A percentile compares a stretch with the other conserved stretches of the same genome.
phyloP scores from a whole-genome alignment of 257 asterid genomes.

The Nemophila menziesii region DNA sequence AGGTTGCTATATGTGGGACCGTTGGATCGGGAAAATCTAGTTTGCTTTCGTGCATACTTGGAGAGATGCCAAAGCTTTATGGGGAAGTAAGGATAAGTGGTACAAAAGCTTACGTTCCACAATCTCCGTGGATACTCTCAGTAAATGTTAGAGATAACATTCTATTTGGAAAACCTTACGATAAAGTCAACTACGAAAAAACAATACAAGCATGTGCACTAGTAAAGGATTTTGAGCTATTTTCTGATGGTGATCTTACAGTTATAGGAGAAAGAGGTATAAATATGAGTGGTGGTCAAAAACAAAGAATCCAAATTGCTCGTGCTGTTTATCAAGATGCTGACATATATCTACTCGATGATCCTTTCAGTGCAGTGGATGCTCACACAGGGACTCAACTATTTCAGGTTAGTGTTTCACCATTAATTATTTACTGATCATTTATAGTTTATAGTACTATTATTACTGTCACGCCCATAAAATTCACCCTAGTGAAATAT shows the following conservation, averaged over 20 bases:
- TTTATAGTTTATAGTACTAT: too few species aligned
- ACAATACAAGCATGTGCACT: constrained; percentile 68
- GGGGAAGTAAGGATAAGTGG: constrained; percentile 49
- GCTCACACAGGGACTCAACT: constrained; percentile 89
- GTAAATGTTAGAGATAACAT: constrained; percentile 80
- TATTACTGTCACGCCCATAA: too few species aligned
- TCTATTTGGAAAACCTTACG: constrained; percentile 74
- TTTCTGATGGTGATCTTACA: constrained; percentile 89
- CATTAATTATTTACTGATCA: too few species aligned
- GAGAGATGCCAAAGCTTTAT: constrained; percentile 68
- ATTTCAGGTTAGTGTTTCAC: constrained; percentile 73
- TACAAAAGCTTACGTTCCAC: constrained; percentile 82
- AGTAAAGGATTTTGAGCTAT: constrained; percentile 68
- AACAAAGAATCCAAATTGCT: constrained; percentile 98
- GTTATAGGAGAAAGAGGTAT: constrained; percentile 99
- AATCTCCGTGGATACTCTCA: constrained; percentile 87
- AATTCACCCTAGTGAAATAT: too few species aligned
- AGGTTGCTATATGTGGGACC: constrained; percentile 89
- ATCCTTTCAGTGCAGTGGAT: constrained; percentile 95
- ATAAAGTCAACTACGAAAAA: constrained; percentile 39
- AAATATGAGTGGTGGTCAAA: constrained; percentile 98
- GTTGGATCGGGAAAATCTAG: constrained; percentile 96
- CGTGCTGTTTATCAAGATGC: constrained; percentile 90
- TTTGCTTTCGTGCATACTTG: constrained; percentile 61
- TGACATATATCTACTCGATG: constrained; percentile 85